These are phyloP conservation scores for Tetrapyrgos nigripes DNA, from an alignment of 1,284 basidiomycete genomes.

Conservation along the genomic window DNA sequence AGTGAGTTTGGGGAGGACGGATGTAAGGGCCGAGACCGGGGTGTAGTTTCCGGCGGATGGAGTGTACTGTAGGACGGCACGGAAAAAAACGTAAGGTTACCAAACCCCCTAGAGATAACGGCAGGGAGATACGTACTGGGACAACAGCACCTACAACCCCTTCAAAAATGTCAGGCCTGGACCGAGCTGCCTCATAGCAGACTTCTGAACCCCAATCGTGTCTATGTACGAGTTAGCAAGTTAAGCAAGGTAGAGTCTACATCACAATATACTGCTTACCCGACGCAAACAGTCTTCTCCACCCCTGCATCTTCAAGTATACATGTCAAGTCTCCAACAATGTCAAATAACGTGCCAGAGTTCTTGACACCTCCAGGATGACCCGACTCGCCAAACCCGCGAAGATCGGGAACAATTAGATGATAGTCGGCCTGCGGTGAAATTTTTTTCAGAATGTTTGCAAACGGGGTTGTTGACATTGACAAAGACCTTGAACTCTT, in stretches of 20 bases:
- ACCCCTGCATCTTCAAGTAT: constrained; percentile 59
- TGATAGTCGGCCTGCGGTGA: constrained; percentile 66
- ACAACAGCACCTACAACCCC: constrained; percentile 65
- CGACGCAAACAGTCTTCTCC: constrained; percentile 60
- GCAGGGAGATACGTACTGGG: constrained; percentile 57
- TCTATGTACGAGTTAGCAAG: constrained; percentile 35
- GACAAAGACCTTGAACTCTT: constrained; percentile 68
- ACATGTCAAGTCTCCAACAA: constrained; percentile 66
- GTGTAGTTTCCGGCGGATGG: constrained; percentile 52
- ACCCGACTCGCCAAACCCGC: constrained; percentile 71
- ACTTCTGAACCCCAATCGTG: constrained; percentile 76
- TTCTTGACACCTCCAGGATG: constrained; percentile 65
- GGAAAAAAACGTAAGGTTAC: no score
- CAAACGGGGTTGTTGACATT: no score
- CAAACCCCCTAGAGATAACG: no score
- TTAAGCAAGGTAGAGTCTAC: no score
- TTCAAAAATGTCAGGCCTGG: constrained; percentile 65
- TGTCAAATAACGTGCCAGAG: constrained; percentile 64
- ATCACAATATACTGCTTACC: no score
- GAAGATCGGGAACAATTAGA: constrained; percentile 63
- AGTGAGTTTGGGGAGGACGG: constrained; percentile 53
- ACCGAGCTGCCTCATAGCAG: constrained; percentile 70
- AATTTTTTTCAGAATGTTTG: no score
- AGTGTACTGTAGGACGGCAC: no score
- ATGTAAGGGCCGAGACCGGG: constrained; percentile 49